Evolutionary conservation across 2,329 filamentous ascomycete genomes (phyloP).

Genomic region (Ascochyta clinopodiicola): DNA sequence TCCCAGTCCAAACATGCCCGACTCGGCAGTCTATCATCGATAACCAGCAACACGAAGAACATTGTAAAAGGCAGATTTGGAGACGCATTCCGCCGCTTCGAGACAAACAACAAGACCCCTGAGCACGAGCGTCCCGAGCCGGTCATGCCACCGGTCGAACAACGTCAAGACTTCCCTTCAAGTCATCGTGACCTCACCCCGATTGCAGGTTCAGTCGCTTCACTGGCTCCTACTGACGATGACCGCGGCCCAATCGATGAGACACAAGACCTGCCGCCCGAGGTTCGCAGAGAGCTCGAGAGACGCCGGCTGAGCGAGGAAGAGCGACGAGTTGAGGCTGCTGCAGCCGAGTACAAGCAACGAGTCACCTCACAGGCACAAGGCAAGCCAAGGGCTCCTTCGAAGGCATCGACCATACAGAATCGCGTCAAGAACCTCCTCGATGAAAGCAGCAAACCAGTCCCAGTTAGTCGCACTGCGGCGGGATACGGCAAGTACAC

Average conservation of each 20-base stretch:
- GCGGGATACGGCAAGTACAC: constrained; percentile 91
- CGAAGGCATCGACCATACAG: constrained; percentile 82
- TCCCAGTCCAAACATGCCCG: constrained; percentile 70
- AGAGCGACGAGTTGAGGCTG: constrained; percentile 86
- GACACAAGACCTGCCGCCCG: constrained; percentile 77
- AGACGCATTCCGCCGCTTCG: constrained; percentile 92
- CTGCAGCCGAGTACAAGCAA: constrained; percentile 85
- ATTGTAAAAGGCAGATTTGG: constrained; percentile 89
- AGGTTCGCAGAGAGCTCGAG: constrained; percentile 89
- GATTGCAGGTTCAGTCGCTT: constrained; percentile 74
- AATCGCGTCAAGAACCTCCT: constrained; percentile 87
- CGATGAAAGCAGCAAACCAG: constrained; percentile 69
- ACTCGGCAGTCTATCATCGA: constrained; percentile 72
- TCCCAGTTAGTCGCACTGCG: constrained; percentile 71
- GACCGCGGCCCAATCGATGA: constrained; percentile 70
- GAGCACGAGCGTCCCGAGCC: constrained; percentile 39
- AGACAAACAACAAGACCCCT: constrained; percentile 57
- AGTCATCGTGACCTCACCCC: constrained; percentile 59
- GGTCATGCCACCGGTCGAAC: constrained; percentile 36
- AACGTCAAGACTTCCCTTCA: constrained; percentile 26
- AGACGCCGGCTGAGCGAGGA: constrained; percentile 81
- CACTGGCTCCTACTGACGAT: constrained; percentile 70
- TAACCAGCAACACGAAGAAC: constrained; percentile 77
- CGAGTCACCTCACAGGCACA: constrained; percentile 70
- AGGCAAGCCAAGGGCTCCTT: constrained; percentile 52